Conservation (phyloP, 2,329 filamentous ascomycete species). For the Hypoxylon sp. region DNA sequence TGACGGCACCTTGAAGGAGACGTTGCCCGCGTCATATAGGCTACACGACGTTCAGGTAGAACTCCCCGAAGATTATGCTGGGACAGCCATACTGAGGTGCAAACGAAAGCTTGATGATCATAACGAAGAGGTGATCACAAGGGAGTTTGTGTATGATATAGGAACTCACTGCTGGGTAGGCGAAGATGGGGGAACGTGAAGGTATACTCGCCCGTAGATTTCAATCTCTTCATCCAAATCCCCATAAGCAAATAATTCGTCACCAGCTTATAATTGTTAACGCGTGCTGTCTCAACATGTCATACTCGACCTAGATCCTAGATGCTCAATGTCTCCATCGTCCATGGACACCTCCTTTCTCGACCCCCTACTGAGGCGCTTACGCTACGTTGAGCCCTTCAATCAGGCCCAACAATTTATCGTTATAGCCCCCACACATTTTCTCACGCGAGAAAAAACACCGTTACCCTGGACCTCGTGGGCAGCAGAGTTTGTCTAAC, state of each 20-base stretch:
- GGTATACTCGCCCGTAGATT: neutral
- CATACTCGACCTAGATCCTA: neutral
- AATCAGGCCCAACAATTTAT: neutral
- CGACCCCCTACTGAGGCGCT: neutral
- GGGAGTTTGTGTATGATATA: constrained; percentile 33
- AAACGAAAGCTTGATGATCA: constrained; percentile 19
- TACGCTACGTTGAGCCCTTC: neutral
- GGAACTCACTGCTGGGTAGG: constrained; percentile 19
- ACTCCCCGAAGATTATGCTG: constrained; percentile 36
- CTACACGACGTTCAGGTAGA: constrained; percentile 38
- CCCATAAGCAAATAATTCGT: neutral
- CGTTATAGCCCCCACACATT: neutral
- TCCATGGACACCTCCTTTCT: neutral
- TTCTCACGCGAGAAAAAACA: neutral
- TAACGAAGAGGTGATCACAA: constrained; percentile 31
- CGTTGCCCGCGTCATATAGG: constrained; percentile 29
- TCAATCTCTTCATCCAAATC: neutral
- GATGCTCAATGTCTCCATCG: neutral
- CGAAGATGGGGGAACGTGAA: neutral
- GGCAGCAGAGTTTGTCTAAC: neutral
- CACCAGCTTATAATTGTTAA: neutral
- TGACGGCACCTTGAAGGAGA: neutral
- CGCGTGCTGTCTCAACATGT: neutral
- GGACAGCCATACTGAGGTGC: constrained; percentile 23
- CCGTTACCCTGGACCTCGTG: neutral